phyloP scores from a whole-genome alignment of 2,329 filamentous ascomycete genomes.

The Ophiocordyceps camponoti-leonardi region DNA sequence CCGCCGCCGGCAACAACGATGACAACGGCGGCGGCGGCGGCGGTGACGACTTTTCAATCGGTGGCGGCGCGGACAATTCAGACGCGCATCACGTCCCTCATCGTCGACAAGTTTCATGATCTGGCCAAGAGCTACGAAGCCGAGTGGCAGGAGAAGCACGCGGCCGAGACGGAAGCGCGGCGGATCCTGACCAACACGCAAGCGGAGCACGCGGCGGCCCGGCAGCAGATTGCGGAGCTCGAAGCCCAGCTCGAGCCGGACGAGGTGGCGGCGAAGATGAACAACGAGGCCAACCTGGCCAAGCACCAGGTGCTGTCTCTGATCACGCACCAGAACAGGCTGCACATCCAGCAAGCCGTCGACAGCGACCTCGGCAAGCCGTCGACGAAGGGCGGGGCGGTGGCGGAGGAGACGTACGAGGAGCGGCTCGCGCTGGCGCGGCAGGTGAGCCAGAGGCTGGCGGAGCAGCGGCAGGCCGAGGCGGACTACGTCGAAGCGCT shows the following conservation, averaged over 20 bases:
- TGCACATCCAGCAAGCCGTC: constrained; percentile 33
- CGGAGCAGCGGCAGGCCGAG: constrained; percentile 45
- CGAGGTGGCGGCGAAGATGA: constrained; percentile 30
- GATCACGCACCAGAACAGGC: constrained; percentile 32
- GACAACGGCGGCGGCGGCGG: not conserved
- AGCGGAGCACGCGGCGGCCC: constrained; percentile 44
- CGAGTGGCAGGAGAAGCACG: constrained; percentile 58
- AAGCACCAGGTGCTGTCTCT: constrained; percentile 31
- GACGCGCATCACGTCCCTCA: constrained; percentile 48
- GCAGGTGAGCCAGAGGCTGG: constrained; percentile 36
- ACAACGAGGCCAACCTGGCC: constrained; percentile 30
- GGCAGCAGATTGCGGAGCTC: constrained; percentile 40
- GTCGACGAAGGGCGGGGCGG: too few relatives aligned
- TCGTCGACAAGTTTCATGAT: constrained; percentile 56
- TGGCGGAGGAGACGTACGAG: constrained; percentile 27
- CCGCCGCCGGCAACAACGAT: too few relatives aligned
- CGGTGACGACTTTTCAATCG: constrained; percentile 30
- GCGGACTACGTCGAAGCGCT: constrained; percentile 51
- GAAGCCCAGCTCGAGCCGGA: constrained; percentile 37
- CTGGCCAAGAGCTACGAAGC: constrained; percentile 56
- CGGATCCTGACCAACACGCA: constrained; percentile 49
- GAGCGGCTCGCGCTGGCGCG: constrained; percentile 40
- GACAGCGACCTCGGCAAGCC: constrained; percentile 24
- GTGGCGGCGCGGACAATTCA: constrained; percentile 54
- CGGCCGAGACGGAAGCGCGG: constrained; percentile 49